phyloP scores from a whole-genome alignment of 1,139 yeast genomes.

The Candida pseudoviswanathii region DNA sequence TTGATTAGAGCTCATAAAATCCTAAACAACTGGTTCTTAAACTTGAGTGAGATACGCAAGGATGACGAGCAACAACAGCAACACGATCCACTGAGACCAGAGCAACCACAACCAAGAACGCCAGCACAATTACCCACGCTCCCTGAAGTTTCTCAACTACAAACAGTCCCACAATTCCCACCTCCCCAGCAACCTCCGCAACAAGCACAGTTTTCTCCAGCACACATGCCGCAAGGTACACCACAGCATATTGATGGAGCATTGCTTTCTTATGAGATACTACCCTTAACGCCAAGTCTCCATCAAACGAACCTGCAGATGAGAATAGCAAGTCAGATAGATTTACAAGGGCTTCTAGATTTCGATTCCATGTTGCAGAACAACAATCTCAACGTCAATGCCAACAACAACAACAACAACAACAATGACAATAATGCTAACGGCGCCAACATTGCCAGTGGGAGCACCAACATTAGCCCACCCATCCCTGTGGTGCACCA shows the following conservation, averaged over 20 bases:
- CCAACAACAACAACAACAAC: not conserved
- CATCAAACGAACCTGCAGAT: slow-evolving; percentile 10
- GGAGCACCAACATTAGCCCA: not conserved
- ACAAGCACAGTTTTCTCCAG: not conserved
- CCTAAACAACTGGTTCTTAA: slow-evolving; percentile 32
- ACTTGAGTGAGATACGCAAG: slow-evolving; percentile 23
- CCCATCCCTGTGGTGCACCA: not conserved
- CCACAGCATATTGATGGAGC: not conserved
- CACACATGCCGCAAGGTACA: not conserved
- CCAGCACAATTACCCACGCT: not conserved
- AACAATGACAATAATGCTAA: not conserved
- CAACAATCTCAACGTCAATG: not conserved
- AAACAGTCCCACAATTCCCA: not conserved
- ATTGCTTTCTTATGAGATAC: not conserved
- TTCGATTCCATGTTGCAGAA: slow-evolving; percentile 6
- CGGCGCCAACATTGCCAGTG: not conserved
- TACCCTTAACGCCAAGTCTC: slow-evolving; percentile 4
- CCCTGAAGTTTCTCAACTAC: not conserved
- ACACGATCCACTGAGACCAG: not conserved
- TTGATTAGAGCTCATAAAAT: slow-evolving; percentile 27
- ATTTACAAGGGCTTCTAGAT: slow-evolving; percentile 16
- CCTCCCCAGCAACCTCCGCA: not conserved
- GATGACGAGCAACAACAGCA: slow-evolving; percentile 9
- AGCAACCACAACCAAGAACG: slow-evolving; percentile 1
- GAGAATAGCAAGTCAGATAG: slow-evolving; percentile 13